These are phyloP conservation scores for Venturia aucupariae DNA, from an alignment of 2,329 filamentous ascomycete species.

Conservation along the genomic window DNA sequence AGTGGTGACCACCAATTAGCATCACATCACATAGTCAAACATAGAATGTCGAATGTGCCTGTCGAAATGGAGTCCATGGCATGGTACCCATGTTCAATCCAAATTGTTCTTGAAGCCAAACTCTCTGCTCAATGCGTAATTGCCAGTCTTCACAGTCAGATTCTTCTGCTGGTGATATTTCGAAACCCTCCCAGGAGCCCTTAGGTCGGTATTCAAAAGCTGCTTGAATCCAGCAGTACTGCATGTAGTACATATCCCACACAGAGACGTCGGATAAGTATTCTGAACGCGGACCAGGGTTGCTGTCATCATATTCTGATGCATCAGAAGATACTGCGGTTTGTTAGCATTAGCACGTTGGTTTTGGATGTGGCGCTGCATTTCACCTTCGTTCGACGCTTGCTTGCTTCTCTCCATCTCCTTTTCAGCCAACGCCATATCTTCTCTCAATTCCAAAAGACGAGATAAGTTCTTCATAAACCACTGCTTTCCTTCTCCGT, in stretches of 20 bases:
- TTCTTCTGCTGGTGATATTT: slow-evolving; percentile 10
- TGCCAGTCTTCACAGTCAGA: slow-evolving; percentile 6
- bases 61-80: slow-evolving; percentile 11
- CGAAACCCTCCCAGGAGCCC: slow-evolving; percentile 10
- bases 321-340: not conserved
- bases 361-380: not conserved
- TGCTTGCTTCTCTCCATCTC: slow-evolving; percentile 2
- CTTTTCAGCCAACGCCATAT: slow-evolving; percentile 11
- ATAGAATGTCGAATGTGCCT: not conserved
- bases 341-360: not conserved
- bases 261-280: not conserved
- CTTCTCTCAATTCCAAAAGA: slow-evolving; percentile 10
- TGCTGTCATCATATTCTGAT: not conserved
- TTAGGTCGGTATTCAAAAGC: slow-evolving; percentile 5
- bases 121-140: slow-evolving; percentile 11
- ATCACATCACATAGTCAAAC: not conserved
- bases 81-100: not conserved
- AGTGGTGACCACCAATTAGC: not conserved
- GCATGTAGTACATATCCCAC: slow-evolving; percentile 13
- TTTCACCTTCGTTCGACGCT: not conserved
- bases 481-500: slow-evolving; percentile 12
- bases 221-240: slow-evolving; percentile 11
- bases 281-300: not conserved
- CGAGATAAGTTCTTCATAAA: slow-evolving; percentile 7
- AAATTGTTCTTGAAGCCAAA: slow-evolving; percentile 13